Evolutionary conservation across 208 protist species (phyloP).

Genomic region (Trypanosoma theileri): DNA sequence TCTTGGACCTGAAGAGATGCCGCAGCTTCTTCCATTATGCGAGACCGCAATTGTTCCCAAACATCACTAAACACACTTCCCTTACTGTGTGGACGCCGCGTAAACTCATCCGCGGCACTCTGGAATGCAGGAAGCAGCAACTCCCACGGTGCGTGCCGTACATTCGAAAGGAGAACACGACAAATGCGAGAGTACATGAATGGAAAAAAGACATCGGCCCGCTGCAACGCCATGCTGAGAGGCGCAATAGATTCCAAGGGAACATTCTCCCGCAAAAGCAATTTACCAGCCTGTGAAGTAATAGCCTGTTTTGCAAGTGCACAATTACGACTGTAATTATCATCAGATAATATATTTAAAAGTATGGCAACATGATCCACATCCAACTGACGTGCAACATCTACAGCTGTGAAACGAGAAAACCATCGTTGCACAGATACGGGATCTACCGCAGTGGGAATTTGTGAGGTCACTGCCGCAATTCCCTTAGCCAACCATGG

Average conservation of each 20-base stretch:
- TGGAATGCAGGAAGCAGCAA: constrained; percentile 60
- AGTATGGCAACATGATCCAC: constrained; percentile 41
- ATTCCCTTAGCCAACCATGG: constrained; percentile 48
- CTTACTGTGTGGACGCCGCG: constrained; percentile 40
- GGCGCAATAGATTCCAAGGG: constrained; percentile 31
- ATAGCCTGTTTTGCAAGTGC: constrained; percentile 32
- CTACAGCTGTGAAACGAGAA: constrained; percentile 68
- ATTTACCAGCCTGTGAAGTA: constrained; percentile 12
- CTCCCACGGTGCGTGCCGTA: constrained; percentile 42
- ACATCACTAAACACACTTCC: constrained; percentile 72
- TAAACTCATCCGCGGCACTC: constrained; percentile 66
- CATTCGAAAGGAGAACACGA: constrained; percentile 58
- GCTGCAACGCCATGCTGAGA: constrained; percentile 46
- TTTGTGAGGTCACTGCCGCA: constrained; percentile 32
- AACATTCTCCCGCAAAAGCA: constrained; percentile 30
- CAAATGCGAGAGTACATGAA: constrained; percentile 68
- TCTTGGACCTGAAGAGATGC: constrained; percentile 31
- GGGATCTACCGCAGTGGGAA: constrained; percentile 41
- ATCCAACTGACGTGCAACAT: constrained; percentile 57
- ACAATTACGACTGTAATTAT: constrained; percentile 31
- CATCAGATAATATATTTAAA: constrained; percentile 41
- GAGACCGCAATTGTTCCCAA: constrained; percentile 71
- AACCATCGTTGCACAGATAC: constrained; percentile 72
- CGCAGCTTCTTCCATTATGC: constrained; percentile 43
- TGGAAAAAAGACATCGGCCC: constrained; percentile 54